These are phyloP conservation scores for Decorospora gaudefroyi DNA, from an alignment of 2,329 filamentous ascomycete species.

Conservation along the genomic window DNA sequence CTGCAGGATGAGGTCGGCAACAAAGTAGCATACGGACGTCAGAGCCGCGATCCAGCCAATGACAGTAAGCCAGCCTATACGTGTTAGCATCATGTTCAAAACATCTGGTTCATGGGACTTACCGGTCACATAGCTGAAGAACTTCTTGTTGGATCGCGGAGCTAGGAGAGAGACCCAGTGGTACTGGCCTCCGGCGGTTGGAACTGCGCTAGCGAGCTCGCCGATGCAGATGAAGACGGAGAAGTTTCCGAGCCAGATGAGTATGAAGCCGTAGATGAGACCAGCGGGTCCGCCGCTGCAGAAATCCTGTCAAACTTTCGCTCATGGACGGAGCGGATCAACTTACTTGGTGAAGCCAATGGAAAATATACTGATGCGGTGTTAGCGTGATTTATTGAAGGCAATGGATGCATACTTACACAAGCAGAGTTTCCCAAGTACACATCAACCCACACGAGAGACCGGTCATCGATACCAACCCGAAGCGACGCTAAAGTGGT, in stretches of 20 bases:
- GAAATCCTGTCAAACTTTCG: constrained; percentile 9
- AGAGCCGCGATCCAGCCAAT: constrained; percentile 51
- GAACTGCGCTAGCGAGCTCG: constrained; percentile 47
- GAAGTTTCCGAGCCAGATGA: constrained; percentile 48
- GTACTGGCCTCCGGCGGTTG: constrained; percentile 49
- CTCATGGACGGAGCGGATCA: too few relatives aligned
- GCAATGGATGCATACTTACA: constrained; percentile 29
- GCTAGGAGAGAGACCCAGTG: constrained; percentile 52
- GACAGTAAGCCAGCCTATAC: constrained; percentile 51
- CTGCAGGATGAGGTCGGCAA: constrained; percentile 41
- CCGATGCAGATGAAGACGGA: constrained; percentile 45
- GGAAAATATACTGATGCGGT: constrained; percentile 33
- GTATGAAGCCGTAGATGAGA: constrained; percentile 45
- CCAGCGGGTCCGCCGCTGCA: constrained; percentile 45
- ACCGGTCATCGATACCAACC: constrained; percentile 45
- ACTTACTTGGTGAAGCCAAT: constrained; percentile 46
- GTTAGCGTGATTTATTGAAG: constrained; percentile 2
- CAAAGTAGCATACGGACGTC: constrained; percentile 46
- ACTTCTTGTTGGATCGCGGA: constrained; percentile 49
- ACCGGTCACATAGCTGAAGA: constrained; percentile 53
- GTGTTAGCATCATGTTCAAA: constrained; percentile 11
- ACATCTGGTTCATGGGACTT: neutral
- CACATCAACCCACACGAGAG: constrained; percentile 47
- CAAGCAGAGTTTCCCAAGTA: constrained; percentile 47
- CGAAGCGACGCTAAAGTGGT: constrained; percentile 43